These are phyloP conservation scores for Pseudocercospora vitis DNA, from an alignment of 2,329 filamentous ascomycete species.

Conservation along the genomic window DNA sequence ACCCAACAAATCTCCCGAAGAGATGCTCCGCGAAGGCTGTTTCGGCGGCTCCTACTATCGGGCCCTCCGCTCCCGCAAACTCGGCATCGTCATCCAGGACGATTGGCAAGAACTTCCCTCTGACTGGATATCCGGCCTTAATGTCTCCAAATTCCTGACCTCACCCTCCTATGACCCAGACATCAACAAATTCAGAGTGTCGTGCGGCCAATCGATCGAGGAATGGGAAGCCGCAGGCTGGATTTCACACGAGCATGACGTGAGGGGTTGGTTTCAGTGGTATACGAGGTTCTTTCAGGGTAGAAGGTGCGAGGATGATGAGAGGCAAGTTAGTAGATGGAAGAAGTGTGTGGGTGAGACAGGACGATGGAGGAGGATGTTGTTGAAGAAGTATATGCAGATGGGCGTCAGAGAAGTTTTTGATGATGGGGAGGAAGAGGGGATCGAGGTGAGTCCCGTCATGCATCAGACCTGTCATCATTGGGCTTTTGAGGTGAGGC, in stretches of 20 bases:
- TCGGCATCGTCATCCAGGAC: constrained; percentile 45
- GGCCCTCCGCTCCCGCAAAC: constrained; percentile 47
- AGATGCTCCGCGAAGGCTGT: constrained; percentile 53
- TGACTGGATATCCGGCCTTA: constrained; percentile 47
- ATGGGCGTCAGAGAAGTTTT: constrained; percentile 52
- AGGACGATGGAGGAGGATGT: constrained; percentile 52
- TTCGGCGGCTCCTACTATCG: constrained; percentile 57
- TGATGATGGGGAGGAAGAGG: constrained; percentile 46
- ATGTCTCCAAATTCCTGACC: constrained; percentile 44
- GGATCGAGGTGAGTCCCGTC: constrained; percentile 53
- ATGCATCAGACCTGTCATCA: constrained; percentile 60
- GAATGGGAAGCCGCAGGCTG: constrained; percentile 58
- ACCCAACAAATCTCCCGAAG: constrained; percentile 56
- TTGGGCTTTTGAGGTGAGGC: constrained; percentile 56
- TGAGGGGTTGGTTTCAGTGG: constrained; percentile 60
- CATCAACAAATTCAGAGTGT: constrained; percentile 55
- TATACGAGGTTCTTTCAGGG: constrained; percentile 56
- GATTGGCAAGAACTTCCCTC: constrained; percentile 49
- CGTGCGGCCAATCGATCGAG: constrained; percentile 56
- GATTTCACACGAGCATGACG: constrained; percentile 56
- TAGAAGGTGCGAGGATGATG: constrained; percentile 53
- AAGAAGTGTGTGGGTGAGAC: constrained; percentile 54
- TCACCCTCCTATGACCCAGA: constrained; percentile 47
- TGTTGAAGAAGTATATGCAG: constrained; percentile 54
- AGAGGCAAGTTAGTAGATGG: constrained; percentile 55